Evolutionary conservation across 106 monocot genomes (phyloP), one percentile per base, ranked within the genome.

Genomic region (Iris macrosiphon): DNA sequence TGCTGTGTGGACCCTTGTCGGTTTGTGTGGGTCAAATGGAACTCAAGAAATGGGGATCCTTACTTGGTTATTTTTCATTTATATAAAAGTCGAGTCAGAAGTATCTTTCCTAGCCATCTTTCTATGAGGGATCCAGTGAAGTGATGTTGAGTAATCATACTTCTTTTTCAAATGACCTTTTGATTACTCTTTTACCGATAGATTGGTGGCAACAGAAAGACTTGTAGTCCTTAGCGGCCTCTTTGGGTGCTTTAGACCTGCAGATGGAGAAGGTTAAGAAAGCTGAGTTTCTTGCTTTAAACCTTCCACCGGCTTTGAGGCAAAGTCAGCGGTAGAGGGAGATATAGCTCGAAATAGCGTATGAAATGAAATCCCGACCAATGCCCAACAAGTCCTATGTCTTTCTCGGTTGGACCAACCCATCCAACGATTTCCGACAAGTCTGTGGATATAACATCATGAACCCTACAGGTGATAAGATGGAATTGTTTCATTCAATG

Each of bases 1-100:
- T 80, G 90, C 90, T 68, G 72, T 85, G 4, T 98, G 90, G 96
- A 46, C 60, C 43, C 83, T 98, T 61, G 77, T 86, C 57, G 63
- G 31, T 7, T 38, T 80, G 35, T 87, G 75, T 62, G 53, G 44
- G n/a, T 67, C 69, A 40, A 55, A 61, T 72, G 72, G 70, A 38
- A 48, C 28, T 49, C 61, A 76, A 63, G 75, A 75, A 76, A 87
- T 70, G 83, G 80, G 48, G 90, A 91, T 75, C 86, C 83, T 28
- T 69, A 83, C 62, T 46, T 58, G 61, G 75, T 98, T 57, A 72
- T 81, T 45, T 90, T 90, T 56, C 60, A 49, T 49, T 63, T 78
- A 18, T 90, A 90, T 43, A 40, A 21, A 46, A 59, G 49, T 6
- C 54, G 40, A 60, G n/a, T 52, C 22, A 49, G 39, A 68, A 50